phyloP scores from a whole-genome alignment of 352 stramenopile species.

The Pythium vanterpoolii region DNA sequence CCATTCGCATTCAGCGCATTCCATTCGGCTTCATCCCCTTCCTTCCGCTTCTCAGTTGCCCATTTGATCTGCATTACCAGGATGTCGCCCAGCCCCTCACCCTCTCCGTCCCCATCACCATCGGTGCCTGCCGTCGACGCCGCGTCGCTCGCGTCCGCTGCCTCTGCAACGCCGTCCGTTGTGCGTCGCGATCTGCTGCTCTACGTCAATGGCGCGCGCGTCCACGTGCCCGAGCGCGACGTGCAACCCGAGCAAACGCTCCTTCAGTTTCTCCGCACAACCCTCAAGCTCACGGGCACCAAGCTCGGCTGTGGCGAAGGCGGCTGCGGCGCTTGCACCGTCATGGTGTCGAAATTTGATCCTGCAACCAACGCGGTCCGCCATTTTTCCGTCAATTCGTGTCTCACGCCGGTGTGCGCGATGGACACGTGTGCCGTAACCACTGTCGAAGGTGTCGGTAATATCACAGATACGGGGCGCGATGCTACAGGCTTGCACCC shows the following conservation, averaged over 20 bases:
- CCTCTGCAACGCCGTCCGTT: neutral
- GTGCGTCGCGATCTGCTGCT: conserved; percentile 58
- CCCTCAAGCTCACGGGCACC: conserved; percentile 69
- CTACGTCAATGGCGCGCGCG: conserved; percentile 72
- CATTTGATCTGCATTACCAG: conserved; percentile 9
- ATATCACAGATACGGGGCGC: conserved; percentile 7
- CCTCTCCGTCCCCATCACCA: neutral
- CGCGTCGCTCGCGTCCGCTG: neutral
- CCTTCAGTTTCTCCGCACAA: conserved; percentile 79
- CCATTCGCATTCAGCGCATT: conserved; percentile 23
- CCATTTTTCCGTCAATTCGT: conserved; percentile 86
- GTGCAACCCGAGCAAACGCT: conserved; percentile 74
- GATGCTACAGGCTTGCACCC: conserved; percentile 59
- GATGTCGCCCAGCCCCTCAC: conserved; percentile 15
- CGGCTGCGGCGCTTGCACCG: conserved; percentile 95
- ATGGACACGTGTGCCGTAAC: conserved; percentile 84
- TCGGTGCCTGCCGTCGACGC: conserved; percentile 1
- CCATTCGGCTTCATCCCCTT: conserved; percentile 5
- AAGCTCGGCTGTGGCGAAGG: conserved; percentile 94
- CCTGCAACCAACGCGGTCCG: conserved; percentile 35
- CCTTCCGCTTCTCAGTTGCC: conserved; percentile 5
- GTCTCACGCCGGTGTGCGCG: conserved; percentile 75
- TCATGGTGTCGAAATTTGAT: conserved; percentile 88
- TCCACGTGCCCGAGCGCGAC: conserved; percentile 44
- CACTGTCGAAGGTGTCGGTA: conserved; percentile 57